Evolutionary conservation across 345 rosid genomes (phyloP), one percentile per base, ranked within the genome.

Genomic region (Viola odorata): DNA sequence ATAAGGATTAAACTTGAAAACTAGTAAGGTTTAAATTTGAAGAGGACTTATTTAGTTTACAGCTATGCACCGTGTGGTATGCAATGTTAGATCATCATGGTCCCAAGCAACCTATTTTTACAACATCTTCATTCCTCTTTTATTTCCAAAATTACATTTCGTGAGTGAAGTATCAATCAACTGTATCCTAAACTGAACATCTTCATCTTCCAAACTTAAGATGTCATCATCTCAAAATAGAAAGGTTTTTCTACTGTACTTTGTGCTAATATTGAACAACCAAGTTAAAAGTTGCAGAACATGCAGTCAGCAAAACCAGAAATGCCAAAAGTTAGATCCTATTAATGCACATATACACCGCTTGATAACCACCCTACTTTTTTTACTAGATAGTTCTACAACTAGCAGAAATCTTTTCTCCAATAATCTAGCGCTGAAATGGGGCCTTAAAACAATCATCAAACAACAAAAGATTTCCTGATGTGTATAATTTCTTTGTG

Each of bases 401-500:
- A n/a, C 52, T 49, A 45, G 36, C 36, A 11, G 12, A 45, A 45
- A 60, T 41, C n/a, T 50, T 47, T 7, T 5, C 8, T 10, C 1
- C 10, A 61, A 15, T 4, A 36, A 61, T 60, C 32, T 38, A n/a
- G 45, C 45, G 48, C 9, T 11, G 9, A 52, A 6, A n/a, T 10
- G 15, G 32, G 45, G n/a, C 6, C 12, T 39, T 32, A 9, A 32
- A 7, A 57, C 44, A 15, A 53, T 17, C 23, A 10, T 44, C 41
- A 12, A 8, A 65, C 37, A n/a, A n/a, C n/a, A n/a, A n/a, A n/a
- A n/a, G n/a, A n/a, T n/a, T n/a, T n/a, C n/a, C n/a, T n/a, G n/a
- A n/a, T n/a, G n/a, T n/a, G n/a, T n/a, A n/a, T 17, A 53, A 16
- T 56, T 71, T 39, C 36, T 47, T 47, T 37, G 50, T n/a, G 67